Percentiles rank a stretch among this genome's conserved stretches.
Evolutionary conservation across 1,139 yeast species (phyloP).

Genomic region (Geotrichum macrosporum): DNA sequence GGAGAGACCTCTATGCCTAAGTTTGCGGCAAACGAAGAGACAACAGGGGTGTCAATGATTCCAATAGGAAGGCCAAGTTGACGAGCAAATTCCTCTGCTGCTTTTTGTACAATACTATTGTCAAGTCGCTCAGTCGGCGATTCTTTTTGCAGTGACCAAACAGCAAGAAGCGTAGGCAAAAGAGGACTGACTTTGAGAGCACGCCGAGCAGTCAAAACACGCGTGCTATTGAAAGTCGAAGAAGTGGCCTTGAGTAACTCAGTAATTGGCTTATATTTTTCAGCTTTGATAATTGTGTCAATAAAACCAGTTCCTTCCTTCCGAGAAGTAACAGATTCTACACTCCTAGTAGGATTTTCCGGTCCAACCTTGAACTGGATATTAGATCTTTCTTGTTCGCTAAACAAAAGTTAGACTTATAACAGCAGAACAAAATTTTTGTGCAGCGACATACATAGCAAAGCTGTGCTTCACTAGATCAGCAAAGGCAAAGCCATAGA

Average conservation of each 20-base stretch:
- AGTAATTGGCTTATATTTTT: conserved; percentile 46
- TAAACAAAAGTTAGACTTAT: conserved; percentile 31
- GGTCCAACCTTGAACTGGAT: conserved; percentile 47
- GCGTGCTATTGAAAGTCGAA: conserved; percentile 3
- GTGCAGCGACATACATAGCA: conserved; percentile 1
- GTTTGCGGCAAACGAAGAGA: conserved; percentile 31
- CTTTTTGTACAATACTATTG: conserved; percentile 32
- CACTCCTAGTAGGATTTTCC: conserved; percentile 49
- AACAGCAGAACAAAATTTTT: neutral
- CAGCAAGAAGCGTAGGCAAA: conserved; percentile 59
- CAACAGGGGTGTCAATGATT: conserved; percentile 34
- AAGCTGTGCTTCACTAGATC: conserved; percentile 62
- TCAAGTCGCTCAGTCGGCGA: conserved; percentile 24
- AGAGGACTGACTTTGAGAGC: conserved; percentile 55
- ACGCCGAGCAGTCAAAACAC: conserved; percentile 48
- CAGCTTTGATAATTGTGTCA: conserved; percentile 56
- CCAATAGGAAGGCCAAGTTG: conserved; percentile 44
- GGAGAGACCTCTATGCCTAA: conserved; percentile 72
- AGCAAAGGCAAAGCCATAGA: conserved; percentile 75
- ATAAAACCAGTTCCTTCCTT: conserved; percentile 42
- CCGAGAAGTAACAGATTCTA: conserved; percentile 45
- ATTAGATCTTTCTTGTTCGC: conserved; percentile 51
- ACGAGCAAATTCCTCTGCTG: conserved; percentile 37
- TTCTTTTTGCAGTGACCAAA: conserved; percentile 38
- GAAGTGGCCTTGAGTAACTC: conserved; percentile 35